Evolutionary conservation across 2,329 filamentous ascomycete species (phyloP).

Genomic region (Alternaria sp.): DNA sequence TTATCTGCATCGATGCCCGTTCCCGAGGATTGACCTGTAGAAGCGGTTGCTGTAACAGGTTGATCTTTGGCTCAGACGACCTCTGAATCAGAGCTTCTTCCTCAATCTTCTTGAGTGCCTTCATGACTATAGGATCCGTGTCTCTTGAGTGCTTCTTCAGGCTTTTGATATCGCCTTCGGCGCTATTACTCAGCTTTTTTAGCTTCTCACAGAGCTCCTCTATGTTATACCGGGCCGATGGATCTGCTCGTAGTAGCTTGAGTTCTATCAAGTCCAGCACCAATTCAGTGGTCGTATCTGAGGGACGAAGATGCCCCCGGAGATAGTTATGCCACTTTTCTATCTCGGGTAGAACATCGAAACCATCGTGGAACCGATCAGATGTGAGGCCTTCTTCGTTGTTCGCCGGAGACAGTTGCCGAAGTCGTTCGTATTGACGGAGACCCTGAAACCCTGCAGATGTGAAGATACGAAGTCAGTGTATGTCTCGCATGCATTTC

Average conservation of each 20-base stretch:
- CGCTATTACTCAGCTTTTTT: too few relatives aligned
- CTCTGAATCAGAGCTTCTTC: neutral
- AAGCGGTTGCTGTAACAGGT: slow-evolving; percentile 1
- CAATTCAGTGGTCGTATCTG: neutral
- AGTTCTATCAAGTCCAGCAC: neutral
- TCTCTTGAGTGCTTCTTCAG: neutral
- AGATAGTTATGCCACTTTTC: neutral
- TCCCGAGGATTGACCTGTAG: neutral
- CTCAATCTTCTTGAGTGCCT: too few relatives aligned
- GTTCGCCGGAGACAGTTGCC: slow-evolving; percentile 6
- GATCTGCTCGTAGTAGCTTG: neutral
- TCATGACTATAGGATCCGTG: slow-evolving; percentile 2
- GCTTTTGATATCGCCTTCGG: too few relatives aligned
- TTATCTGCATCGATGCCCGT: slow-evolving; percentile 6
- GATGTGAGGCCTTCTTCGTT: rapidly evolving
- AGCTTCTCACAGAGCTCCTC: too few relatives aligned
- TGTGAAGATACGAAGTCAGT: too few relatives aligned
- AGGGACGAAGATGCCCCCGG: neutral
- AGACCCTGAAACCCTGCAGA: slow-evolving; percentile 45
- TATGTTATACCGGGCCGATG: too few relatives aligned
- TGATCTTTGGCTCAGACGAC: neutral
- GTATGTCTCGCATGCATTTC: neutral
- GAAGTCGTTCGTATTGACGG: slow-evolving; percentile 30
- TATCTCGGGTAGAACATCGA: neutral
- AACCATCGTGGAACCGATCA: neutral